phyloP scores from a whole-genome alignment of 139 green algal species.

The Prasinococcaceae sp. region DNA sequence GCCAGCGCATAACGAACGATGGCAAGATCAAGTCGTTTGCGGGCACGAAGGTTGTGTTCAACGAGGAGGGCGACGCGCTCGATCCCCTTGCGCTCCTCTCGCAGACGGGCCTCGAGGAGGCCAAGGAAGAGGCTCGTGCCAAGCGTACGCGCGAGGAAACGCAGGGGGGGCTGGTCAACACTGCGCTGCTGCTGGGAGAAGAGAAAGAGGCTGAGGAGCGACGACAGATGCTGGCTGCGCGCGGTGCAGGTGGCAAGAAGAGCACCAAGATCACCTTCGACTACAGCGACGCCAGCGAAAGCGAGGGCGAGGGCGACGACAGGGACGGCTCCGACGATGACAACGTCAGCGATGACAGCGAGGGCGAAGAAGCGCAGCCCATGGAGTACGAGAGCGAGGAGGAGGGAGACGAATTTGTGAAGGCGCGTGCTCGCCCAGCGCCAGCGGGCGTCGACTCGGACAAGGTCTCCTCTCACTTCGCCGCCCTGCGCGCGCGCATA shows the following conservation, averaged over 20 bases:
- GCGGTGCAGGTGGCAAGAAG: too few species aligned
- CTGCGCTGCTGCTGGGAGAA: too few species aligned
- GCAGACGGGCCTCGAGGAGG: not conserved
- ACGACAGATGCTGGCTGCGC: too few species aligned
- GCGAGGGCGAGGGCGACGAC: not conserved
- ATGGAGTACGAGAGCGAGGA: not conserved
- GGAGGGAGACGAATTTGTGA: not conserved
- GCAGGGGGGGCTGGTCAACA: too few species aligned
- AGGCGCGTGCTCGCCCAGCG: not conserved
- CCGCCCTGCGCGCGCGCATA: conserved; percentile 11
- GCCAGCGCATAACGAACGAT: conserved; percentile 21
- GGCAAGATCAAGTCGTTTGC: not conserved
- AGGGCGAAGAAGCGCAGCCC: too few species aligned
- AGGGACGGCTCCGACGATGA: too few species aligned
- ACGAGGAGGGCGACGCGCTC: conserved; percentile 24
- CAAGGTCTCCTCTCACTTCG: not conserved
- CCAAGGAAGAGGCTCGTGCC: conserved; percentile 2
- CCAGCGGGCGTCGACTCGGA: not conserved
- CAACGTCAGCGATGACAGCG: too few species aligned
- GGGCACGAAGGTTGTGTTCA: conserved; percentile 20
- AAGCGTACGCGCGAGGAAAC: too few species aligned
- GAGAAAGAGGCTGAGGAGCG: too few species aligned
- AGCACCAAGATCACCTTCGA: too few species aligned
- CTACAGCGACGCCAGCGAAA: too few species aligned
- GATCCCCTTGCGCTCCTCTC: conserved; percentile 16